These are phyloP conservation scores for Blastomyces gilchristii DNA, from an alignment of 2,329 filamentous ascomycete species.

Conservation along the genomic window DNA sequence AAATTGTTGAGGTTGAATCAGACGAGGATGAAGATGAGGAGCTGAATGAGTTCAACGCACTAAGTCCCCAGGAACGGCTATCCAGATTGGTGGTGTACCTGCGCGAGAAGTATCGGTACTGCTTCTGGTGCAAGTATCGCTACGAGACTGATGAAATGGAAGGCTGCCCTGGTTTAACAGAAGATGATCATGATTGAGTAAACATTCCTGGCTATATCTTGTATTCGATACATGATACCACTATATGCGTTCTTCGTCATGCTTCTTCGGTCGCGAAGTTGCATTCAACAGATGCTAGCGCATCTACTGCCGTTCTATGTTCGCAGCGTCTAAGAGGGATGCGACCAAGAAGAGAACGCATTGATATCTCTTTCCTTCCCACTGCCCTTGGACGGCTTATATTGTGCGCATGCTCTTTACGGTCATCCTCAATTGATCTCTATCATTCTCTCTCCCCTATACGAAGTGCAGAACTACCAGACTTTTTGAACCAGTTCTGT, in stretches of 20 bases:
- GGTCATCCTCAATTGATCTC: background rate
- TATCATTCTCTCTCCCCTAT: background rate
- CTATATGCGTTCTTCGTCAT: background rate
- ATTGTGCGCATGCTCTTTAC: background rate
- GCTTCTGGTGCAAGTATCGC: slow-evolving; percentile 88
- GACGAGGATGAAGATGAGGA: slow-evolving; percentile 71
- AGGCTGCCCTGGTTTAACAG: slow-evolving; percentile 75
- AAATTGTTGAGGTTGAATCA: slow-evolving; percentile 43
- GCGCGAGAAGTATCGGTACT: slow-evolving; percentile 65
- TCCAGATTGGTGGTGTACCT: slow-evolving; percentile 57
- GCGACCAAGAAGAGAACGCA: background rate
- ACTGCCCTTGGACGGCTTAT: background rate
- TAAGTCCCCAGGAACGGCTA: slow-evolving; percentile 58
- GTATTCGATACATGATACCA: background rate
- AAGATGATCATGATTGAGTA: slow-evolving; percentile 64
- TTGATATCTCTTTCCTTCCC: background rate
- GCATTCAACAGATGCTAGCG: background rate
- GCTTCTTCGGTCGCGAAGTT: background rate
- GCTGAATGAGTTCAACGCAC: slow-evolving; percentile 64
- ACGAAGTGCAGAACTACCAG: background rate
- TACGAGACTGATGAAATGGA: slow-evolving; percentile 67
- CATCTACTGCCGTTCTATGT: background rate
- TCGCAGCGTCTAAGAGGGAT: background rate
- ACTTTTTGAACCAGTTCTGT: background rate
- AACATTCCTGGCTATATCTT: background rate